Conservation (phyloP, 441 rosid genomes). For the Syzygium malaccense region DNA sequence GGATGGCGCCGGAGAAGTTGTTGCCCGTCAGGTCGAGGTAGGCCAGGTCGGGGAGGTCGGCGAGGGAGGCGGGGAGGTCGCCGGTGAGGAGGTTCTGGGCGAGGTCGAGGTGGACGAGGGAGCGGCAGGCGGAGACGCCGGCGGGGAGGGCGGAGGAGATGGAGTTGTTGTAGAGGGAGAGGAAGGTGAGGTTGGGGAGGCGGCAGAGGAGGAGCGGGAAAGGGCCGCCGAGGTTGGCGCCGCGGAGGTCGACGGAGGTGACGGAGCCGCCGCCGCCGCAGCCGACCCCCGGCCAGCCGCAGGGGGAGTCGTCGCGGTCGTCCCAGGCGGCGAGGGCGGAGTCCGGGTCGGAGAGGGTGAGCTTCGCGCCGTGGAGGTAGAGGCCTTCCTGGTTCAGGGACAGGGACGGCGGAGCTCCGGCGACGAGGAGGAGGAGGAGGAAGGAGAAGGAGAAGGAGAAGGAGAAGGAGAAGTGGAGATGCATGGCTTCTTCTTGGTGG, state of each 20-base stretch:
- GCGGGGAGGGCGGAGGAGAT: slow-evolving; percentile 52
- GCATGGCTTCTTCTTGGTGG: not conserved
- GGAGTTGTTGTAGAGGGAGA: slow-evolving; percentile 54
- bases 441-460: not conserved
- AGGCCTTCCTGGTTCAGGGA: slow-evolving; percentile 78
- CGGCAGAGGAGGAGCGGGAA: slow-evolving; percentile 42
- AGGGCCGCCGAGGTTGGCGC: slow-evolving; percentile 50
- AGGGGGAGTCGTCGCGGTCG: slow-evolving; percentile 45
- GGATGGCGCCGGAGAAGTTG: slow-evolving; percentile 85
- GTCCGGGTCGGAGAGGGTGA: slow-evolving; percentile 56
- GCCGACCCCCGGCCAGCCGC: slow-evolving; percentile 58
- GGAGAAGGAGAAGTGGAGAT: slow-evolving; percentile 5
- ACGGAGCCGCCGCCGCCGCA: slow-evolving; percentile 50
- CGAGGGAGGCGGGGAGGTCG: slow-evolving; percentile 40
- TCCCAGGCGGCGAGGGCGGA: slow-evolving; percentile 68
- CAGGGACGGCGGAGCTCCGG: not conserved
- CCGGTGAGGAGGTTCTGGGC: slow-evolving; percentile 78
- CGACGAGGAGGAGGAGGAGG: not conserved
- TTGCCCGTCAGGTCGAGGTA: slow-evolving; percentile 74
- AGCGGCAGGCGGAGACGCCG: slow-evolving; percentile 47
- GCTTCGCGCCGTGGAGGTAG: slow-evolving; percentile 45
- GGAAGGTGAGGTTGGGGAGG: slow-evolving; percentile 43
- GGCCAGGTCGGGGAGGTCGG: slow-evolving; percentile 40
- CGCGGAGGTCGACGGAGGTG: slow-evolving; percentile 56
- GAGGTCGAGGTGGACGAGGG: slow-evolving; percentile 62